Percentiles rank a stretch among this genome's conserved stretches.
phyloP scores from a whole-genome alignment of 2,329 filamentous ascomycete species.

The Monosporascus ibericus region DNA sequence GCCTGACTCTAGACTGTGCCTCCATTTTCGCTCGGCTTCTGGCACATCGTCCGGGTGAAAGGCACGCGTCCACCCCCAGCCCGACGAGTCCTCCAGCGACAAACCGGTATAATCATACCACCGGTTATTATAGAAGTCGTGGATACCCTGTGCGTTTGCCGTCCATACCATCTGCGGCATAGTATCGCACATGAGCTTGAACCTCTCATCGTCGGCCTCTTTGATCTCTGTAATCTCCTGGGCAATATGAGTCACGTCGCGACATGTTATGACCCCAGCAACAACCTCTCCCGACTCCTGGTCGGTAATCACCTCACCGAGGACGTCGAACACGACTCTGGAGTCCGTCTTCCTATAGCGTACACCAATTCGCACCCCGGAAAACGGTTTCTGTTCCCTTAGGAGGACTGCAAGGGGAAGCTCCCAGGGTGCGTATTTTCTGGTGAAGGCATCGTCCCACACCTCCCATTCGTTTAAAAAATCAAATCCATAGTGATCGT shows the following conservation, averaged over 20 bases:
- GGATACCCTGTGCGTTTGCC: conserved; percentile 55
- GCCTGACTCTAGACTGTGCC: conserved; percentile 58
- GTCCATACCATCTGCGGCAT: conserved; percentile 73
- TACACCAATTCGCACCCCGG: conserved; percentile 57
- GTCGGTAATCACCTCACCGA: conserved; percentile 63
- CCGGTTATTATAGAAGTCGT: conserved; percentile 70
- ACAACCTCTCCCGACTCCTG: conserved; percentile 64
- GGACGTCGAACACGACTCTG: conserved; percentile 55
- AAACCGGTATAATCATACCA: conserved; percentile 78
- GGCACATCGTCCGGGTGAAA: conserved; percentile 67
- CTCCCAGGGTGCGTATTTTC: conserved; percentile 49
- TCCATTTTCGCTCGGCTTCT: conserved; percentile 51
- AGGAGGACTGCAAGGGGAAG: conserved; percentile 62
- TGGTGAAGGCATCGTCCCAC: conserved; percentile 62
- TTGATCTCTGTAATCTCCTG: conserved; percentile 65
- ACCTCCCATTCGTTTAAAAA: conserved; percentile 55
- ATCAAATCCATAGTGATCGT: conserved; percentile 42
- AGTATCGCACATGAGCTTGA: conserved; percentile 69
- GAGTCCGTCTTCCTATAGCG: conserved; percentile 46
- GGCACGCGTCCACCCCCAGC: conserved; percentile 53
- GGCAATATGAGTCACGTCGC: conserved; percentile 65
- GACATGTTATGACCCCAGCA: conserved; percentile 65
- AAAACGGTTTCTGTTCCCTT: conserved; percentile 54
- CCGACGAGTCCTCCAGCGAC: conserved; percentile 54
- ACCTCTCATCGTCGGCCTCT: conserved; percentile 65